Evolutionary conservation across 768 basidiomycete species (phyloP), one percentile per base, ranked within the genome.

Genomic region (Tremella mesenterica): DNA sequence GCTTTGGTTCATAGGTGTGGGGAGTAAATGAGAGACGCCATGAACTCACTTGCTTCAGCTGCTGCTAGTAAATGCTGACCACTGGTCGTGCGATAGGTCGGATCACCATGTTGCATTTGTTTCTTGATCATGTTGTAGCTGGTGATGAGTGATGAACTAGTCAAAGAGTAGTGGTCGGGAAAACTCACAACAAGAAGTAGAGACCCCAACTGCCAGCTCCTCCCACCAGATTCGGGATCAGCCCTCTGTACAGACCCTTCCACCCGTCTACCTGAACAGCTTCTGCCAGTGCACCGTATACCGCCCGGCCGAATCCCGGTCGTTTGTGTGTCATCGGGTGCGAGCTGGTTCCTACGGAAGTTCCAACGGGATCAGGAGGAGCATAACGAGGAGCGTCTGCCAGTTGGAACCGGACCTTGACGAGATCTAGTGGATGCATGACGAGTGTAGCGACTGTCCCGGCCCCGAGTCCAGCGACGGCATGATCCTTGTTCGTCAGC

Each of bases 121-220:
- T 83, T 84, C 76, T 96, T 96, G 54, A 96, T 79, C 80, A 86
- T 86, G 63, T 93, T 88, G 69, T 96, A 97, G 70, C 93, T 97
- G 57, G 20, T 47, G 12, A 18, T 34, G 14, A 44, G 29, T 10
- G 26, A 18, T 41, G 29, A 27, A 21, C 30, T n/a, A 16, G n/a
- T 26, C 39, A 6, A 4, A 21, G 48, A 14, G 31, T 18, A 36
- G 34, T 46, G 44, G 18, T 23, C n/a, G 3, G 4, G 27, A 27
- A 43, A 16, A 80, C 89, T 74, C 70, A 96, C 95, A 95, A 93
- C 58, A 93, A 80, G 75, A 99, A 99, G 74, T 99, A 99, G 23
- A 96, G 75, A 0, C 95, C 95, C 95, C 95, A 99, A 64, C 89
- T 92, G 7, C 85, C 83, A 18, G 92, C 90, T 60, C 96, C 96